Evolutionary conservation across 179 eudicot species (phyloP).

Genomic region (Dionaea muscipula): DNA sequence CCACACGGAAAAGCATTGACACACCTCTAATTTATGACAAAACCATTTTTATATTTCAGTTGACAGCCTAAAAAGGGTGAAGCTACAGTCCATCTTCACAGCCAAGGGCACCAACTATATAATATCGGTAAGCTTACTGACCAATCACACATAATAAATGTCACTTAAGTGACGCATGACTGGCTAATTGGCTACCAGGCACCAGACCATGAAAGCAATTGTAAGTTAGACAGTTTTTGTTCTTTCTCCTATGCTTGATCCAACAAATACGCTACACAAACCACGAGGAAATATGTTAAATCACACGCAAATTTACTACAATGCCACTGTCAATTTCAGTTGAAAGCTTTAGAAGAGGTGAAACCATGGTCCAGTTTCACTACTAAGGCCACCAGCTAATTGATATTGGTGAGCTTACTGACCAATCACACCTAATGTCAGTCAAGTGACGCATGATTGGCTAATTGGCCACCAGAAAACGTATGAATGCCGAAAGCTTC

Average conservation of each 20-base stretch:
- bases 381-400: slow-evolving; percentile 9
- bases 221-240: too few relatives aligned
- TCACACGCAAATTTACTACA: neutral
- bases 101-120: too few relatives aligned
- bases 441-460: slow-evolving; percentile 15
- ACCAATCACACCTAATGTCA: slow-evolving; percentile 18
- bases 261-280: neutral
- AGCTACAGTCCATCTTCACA: neutral
- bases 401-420: slow-evolving; percentile 32
- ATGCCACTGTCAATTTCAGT: slow-evolving; percentile 9
- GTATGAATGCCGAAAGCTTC: too few relatives aligned
- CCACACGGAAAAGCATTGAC: too few relatives aligned
- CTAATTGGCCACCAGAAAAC: slow-evolving; percentile 31
- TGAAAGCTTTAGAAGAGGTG: slow-evolving; percentile 10
- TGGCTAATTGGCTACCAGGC: slow-evolving; percentile 22
- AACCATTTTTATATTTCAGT: too few relatives aligned
- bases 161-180: slow-evolving; percentile 18
- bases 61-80: neutral
- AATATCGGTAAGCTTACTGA: slow-evolving; percentile 20
- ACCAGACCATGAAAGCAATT: neutral
- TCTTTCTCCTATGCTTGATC: neutral
- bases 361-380: slow-evolving; percentile 6
- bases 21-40: too few relatives aligned
- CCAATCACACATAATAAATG: slow-evolving; percentile 23
- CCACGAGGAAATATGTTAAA: neutral